Percentiles rank a stretch among this genome's conserved stretches.
Evolutionary conservation across 139 green algal genomes (phyloP).

Genomic region (Chlorella sp.): DNA sequence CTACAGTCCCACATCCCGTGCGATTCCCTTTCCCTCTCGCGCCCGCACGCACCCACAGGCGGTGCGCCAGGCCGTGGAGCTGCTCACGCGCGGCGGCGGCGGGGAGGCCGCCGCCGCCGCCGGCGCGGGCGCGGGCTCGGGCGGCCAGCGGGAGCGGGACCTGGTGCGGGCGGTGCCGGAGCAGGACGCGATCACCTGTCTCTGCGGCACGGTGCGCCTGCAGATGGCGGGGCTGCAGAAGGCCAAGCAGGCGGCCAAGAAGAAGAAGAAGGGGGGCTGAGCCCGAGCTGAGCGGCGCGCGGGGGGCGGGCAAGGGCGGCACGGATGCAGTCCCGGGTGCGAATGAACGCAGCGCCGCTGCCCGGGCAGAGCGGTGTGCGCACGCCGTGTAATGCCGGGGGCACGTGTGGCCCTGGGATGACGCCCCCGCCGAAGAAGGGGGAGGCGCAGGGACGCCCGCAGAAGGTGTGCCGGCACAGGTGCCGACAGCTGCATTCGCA

Average conservation of each 20-base stretch:
- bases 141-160: conserved; percentile 43
- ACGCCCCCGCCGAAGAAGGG: too few relatives aligned
- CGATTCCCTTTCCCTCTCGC: conserved; percentile 14
- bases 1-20: conserved; percentile 4
- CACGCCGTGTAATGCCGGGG: too few relatives aligned
- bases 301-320: too few relatives aligned
- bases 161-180: conserved; percentile 80
- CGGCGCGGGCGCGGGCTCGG: neutral
- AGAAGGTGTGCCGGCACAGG: too few relatives aligned
- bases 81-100: conserved; percentile 51
- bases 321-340: too few relatives aligned
- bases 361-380: too few relatives aligned
- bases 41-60: too few relatives aligned
- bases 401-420: too few relatives aligned
- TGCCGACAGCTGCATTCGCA: too few relatives aligned
- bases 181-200: conserved; percentile 77
- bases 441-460: too few relatives aligned
- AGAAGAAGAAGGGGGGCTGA: conserved; percentile 25
- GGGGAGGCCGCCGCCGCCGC: neutral
- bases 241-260: conserved; percentile 53
- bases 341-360: too few relatives aligned
- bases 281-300: neutral
- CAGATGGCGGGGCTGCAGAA: conserved; percentile 85
- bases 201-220: conserved; percentile 89
- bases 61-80: conserved; percentile 73